phyloP scores from a whole-genome alignment of 176 grass and related monocot genomes.

The Carex littledalei region DNA sequence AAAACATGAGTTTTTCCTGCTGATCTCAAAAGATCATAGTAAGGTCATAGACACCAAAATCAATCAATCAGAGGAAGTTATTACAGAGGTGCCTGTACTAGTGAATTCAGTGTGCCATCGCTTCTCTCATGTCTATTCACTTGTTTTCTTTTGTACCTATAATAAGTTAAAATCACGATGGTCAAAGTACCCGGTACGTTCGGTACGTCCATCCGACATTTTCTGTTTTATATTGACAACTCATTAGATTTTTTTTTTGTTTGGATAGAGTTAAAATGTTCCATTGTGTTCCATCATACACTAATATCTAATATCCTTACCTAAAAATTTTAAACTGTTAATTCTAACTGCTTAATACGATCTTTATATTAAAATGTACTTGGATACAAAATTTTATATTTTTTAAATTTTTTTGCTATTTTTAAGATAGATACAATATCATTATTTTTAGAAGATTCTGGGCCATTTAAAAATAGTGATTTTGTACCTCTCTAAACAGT shows the following conservation, averaged over 20 bases:
- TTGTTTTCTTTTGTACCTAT: not conserved
- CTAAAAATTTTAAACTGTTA: too few species aligned
- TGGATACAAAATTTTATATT: too few species aligned
- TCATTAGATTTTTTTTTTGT: not conserved
- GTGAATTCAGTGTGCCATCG: slow-evolving; percentile 3
- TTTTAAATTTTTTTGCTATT: too few species aligned
- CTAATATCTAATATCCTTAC: too few species aligned
- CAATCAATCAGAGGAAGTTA: not conserved
- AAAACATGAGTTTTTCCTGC: not conserved
- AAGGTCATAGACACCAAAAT: not conserved
- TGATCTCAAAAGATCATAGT: not conserved
- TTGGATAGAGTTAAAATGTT: too few species aligned
- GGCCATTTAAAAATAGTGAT: too few species aligned
- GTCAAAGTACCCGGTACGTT: slow-evolving; percentile 12
- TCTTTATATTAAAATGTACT: too few species aligned
- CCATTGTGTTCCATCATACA: too few species aligned
- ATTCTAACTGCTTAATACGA: too few species aligned
- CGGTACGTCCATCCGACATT: not conserved
- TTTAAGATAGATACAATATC: too few species aligned
- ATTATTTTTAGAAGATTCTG: too few species aligned
- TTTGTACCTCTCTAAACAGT: too few species aligned
- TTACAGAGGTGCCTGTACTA: not conserved
- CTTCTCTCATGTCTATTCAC: not conserved
- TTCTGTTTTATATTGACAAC: not conserved
- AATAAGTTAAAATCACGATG: slow-evolving; percentile 11